These are phyloP conservation scores for Solanum paucissectum DNA, from an alignment of 257 asterid species.

Conservation along the genomic window DNA sequence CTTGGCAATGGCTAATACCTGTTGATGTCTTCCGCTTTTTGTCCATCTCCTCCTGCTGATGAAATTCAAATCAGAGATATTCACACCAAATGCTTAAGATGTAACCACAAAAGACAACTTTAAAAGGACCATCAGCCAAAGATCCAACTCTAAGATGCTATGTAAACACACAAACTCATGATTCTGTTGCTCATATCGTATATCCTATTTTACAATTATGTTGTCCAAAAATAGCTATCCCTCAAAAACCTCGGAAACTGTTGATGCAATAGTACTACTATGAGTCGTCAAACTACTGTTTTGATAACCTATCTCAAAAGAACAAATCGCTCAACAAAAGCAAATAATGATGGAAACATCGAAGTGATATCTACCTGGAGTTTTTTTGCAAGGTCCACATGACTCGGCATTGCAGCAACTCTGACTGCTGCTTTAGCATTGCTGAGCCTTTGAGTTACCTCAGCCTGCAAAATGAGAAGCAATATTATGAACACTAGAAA, in stretches of 20 bases:
- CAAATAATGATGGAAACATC: background rate
- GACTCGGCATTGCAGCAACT: slow-evolving; percentile 51
- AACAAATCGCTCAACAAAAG: background rate
- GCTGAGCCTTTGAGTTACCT: slow-evolving; percentile 69
- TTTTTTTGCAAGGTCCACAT: slow-evolving; percentile 76
- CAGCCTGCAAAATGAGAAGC: slow-evolving; percentile 42
- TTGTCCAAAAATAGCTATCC: background rate
- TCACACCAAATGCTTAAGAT: background rate
- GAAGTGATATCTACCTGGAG: slow-evolving; percentile 36
- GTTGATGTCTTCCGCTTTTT: slow-evolving; percentile 58
- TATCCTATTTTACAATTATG: background rate
- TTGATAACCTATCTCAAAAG: background rate
- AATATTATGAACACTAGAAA: background rate
- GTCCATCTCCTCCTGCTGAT: slow-evolving; percentile 79
- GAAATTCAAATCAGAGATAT: slow-evolving; percentile 1
- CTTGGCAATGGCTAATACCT: slow-evolving; percentile 10
- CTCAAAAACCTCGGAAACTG: background rate
- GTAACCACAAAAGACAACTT: background rate
- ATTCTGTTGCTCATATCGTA: background rate
- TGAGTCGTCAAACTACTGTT: background rate
- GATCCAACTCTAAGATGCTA: background rate
- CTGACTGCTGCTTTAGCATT: slow-evolving; percentile 33
- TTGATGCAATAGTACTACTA: background rate
- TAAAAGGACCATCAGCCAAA: background rate
- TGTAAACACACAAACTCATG: background rate